phyloP scores from a whole-genome alignment of 140 eudicot genomes.

The Cichorium intybus region DNA sequence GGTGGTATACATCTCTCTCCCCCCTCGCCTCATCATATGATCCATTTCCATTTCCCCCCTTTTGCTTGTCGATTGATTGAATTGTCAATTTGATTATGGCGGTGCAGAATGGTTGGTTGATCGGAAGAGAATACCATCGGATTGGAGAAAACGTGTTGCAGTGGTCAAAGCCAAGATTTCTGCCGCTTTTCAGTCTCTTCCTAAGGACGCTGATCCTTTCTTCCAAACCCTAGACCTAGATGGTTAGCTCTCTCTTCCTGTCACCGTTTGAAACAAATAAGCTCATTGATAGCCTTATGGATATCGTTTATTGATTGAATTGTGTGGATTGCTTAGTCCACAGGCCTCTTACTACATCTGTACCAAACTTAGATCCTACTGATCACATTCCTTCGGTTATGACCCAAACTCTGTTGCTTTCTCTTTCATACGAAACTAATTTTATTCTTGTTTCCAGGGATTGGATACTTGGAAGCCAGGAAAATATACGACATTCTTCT shows the following conservation, averaged over 20 bases:
- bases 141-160: slow-evolving; percentile 76
- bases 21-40: background rate
- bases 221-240: slow-evolving; percentile 82
- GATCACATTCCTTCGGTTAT: background rate
- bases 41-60: background rate
- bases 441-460: slow-evolving; percentile 40
- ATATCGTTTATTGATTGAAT: background rate
- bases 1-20: slow-evolving; percentile 46
- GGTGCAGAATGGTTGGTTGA: slow-evolving; percentile 92
- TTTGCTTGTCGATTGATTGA: slow-evolving; percentile 3
- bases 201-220: slow-evolving; percentile 74
- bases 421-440: slow-evolving; percentile 1
- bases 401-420: slow-evolving; percentile 3
- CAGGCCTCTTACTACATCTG: background rate
- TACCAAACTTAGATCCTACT: no score
- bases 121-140: slow-evolving; percentile 88
- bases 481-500: slow-evolving; percentile 74
- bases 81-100: background rate
- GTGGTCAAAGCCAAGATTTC: slow-evolving; percentile 66
- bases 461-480: slow-evolving; percentile 80
- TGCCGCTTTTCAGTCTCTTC: slow-evolving; percentile 70
- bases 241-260: slow-evolving; percentile 36
- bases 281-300: background rate
- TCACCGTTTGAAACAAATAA: background rate
- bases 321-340: background rate